phyloP scores from a whole-genome alignment of 2,329 filamentous ascomycete species.

The Zymoseptoria crescenta region DNA sequence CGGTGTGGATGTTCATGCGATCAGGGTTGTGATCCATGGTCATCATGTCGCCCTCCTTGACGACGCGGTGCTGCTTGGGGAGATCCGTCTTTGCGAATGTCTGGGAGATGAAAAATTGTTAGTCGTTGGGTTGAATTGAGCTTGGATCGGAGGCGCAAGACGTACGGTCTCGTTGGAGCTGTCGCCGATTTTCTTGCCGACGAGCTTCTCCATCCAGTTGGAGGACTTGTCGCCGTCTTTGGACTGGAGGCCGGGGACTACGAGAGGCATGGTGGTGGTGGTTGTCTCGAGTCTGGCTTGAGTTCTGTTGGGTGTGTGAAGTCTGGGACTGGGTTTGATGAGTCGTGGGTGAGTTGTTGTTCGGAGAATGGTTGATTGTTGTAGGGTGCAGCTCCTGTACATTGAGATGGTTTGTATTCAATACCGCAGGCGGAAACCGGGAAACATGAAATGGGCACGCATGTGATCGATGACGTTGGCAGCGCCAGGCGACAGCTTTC shows the following conservation, averaged over 20 bases:
- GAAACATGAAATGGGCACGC: not conserved
- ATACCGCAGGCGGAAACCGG: not conserved
- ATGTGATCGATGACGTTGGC: not conserved
- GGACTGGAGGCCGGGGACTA: constrained; percentile 41
- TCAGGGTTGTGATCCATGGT: constrained; percentile 44
- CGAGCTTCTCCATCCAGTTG: constrained; percentile 42
- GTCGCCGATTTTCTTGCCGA: constrained; percentile 47
- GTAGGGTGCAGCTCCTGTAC: not conserved
- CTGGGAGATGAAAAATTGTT: constrained; percentile 22
- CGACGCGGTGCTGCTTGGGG: constrained; percentile 40
- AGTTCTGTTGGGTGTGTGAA: not conserved
- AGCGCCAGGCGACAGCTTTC: not conserved
- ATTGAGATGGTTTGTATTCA: not conserved
- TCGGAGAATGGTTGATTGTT: not conserved
- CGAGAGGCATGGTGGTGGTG: constrained; percentile 40
- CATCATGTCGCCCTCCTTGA: constrained; percentile 39
- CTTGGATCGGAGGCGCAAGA: no score
- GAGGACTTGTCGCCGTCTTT: constrained; percentile 32
- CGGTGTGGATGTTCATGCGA: constrained; percentile 43
- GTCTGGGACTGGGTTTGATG: not conserved
- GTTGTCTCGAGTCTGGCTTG: not conserved
- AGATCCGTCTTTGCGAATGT: constrained; percentile 45
- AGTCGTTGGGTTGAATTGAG: no score
- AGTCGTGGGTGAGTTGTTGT: not conserved
- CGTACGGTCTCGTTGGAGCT: constrained; percentile 37